Evolutionary conservation across 106 monocot genomes (phyloP).

Genomic region (Dendrobium officinale): DNA sequence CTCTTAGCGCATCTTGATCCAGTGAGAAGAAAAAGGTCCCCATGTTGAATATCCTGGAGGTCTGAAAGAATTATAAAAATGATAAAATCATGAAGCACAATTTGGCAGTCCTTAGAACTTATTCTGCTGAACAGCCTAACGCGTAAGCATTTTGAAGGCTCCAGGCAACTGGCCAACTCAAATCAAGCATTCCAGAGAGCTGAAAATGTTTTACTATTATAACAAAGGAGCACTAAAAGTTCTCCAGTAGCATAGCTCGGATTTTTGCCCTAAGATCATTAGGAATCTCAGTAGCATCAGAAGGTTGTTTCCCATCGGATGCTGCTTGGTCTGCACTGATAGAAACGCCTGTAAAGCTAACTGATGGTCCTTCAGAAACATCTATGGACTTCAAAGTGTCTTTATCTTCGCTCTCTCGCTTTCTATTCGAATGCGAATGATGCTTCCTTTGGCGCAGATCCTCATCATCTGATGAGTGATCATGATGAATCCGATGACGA

Average conservation of each 20-base stretch:
- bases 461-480: slow-evolving; percentile 26
- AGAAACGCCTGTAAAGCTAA: background rate
- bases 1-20: too few species aligned
- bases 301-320: slow-evolving; percentile 8
- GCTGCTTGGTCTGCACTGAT: background rate
- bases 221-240: slow-evolving; percentile 19
- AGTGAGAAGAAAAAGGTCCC: too few species aligned
- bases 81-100: too few species aligned
- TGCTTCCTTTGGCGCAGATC: slow-evolving; percentile 20
- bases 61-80: too few species aligned
- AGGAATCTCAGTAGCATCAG: slow-evolving; percentile 42
- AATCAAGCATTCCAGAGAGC: background rate
- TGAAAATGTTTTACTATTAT: background rate
- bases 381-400: background rate
- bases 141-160: too few species aligned
- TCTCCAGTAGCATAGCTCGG: slow-evolving; percentile 78
- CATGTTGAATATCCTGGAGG: too few species aligned
- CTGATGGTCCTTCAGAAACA: background rate
- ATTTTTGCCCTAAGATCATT: slow-evolving; percentile 79
- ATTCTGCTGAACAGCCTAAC: too few species aligned
- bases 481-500: background rate
- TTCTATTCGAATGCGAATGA: slow-evolving; percentile 21
- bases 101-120: too few species aligned
- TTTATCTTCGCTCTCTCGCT: background rate
- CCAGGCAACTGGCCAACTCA: background rate